Evolutionary conservation across 2,329 filamentous ascomycete genomes (phyloP).

Genomic region (Hysterium pulicare): DNA sequence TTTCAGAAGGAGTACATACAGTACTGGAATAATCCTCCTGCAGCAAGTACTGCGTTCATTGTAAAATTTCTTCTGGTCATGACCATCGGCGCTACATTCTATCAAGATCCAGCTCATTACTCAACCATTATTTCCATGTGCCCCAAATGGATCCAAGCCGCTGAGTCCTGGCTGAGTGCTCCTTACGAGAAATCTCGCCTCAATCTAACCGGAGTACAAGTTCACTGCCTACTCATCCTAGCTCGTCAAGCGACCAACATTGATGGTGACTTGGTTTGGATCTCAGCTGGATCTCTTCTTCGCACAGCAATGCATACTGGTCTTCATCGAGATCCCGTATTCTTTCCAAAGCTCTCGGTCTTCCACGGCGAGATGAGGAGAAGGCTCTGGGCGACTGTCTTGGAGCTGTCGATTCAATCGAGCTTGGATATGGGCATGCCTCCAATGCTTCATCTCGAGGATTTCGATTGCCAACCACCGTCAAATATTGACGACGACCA

Average conservation of each 20-base stretch:
- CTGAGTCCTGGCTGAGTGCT: constrained; percentile 51
- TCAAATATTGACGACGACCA: constrained; percentile 28
- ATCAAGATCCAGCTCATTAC: constrained; percentile 31
- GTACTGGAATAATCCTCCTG: constrained; percentile 45
- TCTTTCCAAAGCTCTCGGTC: constrained; percentile 20
- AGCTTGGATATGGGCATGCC: constrained; percentile 37
- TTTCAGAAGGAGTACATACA: constrained; percentile 50
- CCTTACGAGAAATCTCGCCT: constrained; percentile 54
- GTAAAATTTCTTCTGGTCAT: constrained; percentile 43
- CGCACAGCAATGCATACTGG: constrained; percentile 41
- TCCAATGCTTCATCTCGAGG: constrained; percentile 33
- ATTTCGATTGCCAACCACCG: constrained; percentile 38
- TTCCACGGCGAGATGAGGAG: constrained; percentile 9
- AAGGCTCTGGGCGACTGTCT: constrained; percentile 25
- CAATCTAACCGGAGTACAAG: constrained; percentile 51
- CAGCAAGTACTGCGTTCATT: constrained; percentile 45
- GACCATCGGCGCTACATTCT: constrained; percentile 43
- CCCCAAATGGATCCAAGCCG: constrained; percentile 56
- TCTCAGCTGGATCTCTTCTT: constrained; percentile 36
- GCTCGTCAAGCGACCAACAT: constrained; percentile 35
- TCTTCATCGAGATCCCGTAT: constrained; percentile 38
- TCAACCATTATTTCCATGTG: constrained; percentile 29
- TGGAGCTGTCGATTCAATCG: constrained; percentile 37
- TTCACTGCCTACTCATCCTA: constrained; percentile 36
- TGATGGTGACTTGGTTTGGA: constrained; percentile 37